Percentiles rank a stretch among this genome's conserved stretches.
phyloP scores from a whole-genome alignment of 257 asterid species.

The Fraxinus excelsior region DNA sequence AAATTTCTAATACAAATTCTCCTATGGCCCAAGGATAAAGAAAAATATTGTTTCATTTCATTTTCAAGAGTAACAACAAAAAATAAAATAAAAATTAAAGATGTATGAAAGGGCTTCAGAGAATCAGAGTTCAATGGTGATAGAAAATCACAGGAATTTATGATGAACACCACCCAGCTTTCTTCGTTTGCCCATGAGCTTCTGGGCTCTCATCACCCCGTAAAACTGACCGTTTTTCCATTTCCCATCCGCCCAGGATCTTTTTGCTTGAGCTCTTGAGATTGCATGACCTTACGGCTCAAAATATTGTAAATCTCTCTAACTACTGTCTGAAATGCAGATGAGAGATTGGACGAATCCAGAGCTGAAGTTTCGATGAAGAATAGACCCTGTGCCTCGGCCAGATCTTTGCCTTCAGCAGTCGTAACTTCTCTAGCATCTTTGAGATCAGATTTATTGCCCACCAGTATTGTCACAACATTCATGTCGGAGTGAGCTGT shows the following conservation, averaged over 20 bases:
- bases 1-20: conserved; percentile 35
- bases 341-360: conserved; percentile 77
- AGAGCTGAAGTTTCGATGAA: conserved; percentile 94
- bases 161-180: conserved; percentile 52
- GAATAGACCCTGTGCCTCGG: conserved; percentile 78
- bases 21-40: conserved; percentile 25
- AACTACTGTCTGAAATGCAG: conserved; percentile 81
- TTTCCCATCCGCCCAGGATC: conserved; percentile 54
- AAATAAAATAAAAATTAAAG: conserved; percentile 25
- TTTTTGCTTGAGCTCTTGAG: conserved; percentile 76
- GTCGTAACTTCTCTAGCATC: conserved; percentile 90
- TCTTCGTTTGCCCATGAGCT: conserved; percentile 41
- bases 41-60: conserved; percentile 8
- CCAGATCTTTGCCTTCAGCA: conserved; percentile 84
- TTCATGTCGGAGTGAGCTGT: conserved; percentile 98
- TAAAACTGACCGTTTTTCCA: conserved; percentile 74
- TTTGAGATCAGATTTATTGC: conserved; percentile 72
- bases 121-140: not conserved
- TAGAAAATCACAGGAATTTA: not conserved
- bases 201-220: conserved; percentile 57
- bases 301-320: conserved; percentile 76
- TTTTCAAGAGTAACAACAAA: conserved; percentile 1
- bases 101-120: conserved; percentile 18
- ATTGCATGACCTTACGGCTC: conserved; percentile 89
- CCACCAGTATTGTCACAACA: conserved; percentile 56